These are phyloP conservation scores for Venturia oleaginea DNA, from an alignment of 2,329 filamentous ascomycete species.

Conservation along the genomic window DNA sequence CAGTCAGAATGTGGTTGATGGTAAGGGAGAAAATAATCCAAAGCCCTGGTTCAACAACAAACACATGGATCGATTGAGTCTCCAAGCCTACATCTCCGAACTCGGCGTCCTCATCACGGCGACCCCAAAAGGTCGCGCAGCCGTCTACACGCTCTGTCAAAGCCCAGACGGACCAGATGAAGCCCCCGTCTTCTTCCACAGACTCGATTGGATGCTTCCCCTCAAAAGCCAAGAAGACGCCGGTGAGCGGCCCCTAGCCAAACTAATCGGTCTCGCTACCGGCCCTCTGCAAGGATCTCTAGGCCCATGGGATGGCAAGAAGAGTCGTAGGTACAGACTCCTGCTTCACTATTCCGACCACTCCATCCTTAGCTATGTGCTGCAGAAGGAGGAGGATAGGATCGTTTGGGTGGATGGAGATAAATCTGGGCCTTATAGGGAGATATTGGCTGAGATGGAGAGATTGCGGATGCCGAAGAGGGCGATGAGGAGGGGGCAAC, in stretches of 20 bases:
- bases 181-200: conserved; percentile 15
- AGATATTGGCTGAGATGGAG: neutral
- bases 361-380: conserved; percentile 59
- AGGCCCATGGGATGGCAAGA: conserved; percentile 16
- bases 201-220: conserved; percentile 50
- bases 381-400: neutral
- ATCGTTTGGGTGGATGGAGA: neutral
- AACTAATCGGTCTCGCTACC: conserved; percentile 59
- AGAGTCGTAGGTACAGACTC: conserved; percentile 50
- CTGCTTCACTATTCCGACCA: conserved; percentile 66
- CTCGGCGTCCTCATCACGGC: conserved; percentile 60
- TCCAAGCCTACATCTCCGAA: conserved; percentile 57
- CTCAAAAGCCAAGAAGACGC: conserved; percentile 43
- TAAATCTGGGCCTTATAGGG: neutral
- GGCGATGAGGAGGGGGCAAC: neutral
- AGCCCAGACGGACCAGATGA: neutral
- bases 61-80: conserved; percentile 47
- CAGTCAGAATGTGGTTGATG: conserved; percentile 18
- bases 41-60: conserved; percentile 9
- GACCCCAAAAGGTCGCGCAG: conserved; percentile 56
- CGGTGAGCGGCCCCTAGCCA: conserved; percentile 36
- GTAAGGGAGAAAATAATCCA: neutral
- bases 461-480: neutral
- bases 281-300: conserved; percentile 46
- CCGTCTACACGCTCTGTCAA: conserved; percentile 51